These are phyloP conservation scores for Magnolia officinalis DNA, from an alignment of 164 flowering plant species.

Conservation along the genomic window DNA sequence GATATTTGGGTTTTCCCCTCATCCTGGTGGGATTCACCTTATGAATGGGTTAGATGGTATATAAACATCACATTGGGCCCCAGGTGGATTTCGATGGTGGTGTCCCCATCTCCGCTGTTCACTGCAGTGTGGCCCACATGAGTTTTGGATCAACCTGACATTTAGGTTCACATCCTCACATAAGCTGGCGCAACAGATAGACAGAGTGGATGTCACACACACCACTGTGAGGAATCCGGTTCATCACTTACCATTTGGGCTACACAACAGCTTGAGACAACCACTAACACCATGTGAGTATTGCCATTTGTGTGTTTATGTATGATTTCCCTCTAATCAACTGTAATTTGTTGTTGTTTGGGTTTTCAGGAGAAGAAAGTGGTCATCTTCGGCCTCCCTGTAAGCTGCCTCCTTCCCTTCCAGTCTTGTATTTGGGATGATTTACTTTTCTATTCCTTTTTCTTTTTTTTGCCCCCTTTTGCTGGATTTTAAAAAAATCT, in stretches of 20 bases:
- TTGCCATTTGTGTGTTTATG: not conserved
- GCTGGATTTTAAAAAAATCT: not conserved
- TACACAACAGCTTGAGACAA: not conserved
- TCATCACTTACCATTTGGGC: not conserved
- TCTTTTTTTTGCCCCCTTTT: not conserved
- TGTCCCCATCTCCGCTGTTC: not conserved
- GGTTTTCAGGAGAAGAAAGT: conserved; percentile 83
- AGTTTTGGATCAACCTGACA: not conserved
- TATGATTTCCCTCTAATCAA: not conserved
- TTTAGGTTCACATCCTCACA: not conserved
- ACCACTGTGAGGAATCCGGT: not conserved
- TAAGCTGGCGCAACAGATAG: not conserved
- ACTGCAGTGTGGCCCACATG: not conserved
- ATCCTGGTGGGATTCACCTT: not conserved
- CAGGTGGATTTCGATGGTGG: not conserved
- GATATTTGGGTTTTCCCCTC: not conserved
- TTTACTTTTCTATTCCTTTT: not conserved
- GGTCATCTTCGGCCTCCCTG: conserved; percentile 97
- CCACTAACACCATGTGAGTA: not conserved
- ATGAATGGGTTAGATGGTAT: not conserved
- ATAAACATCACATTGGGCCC: not conserved
- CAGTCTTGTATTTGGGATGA: not conserved
- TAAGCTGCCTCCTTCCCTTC: conserved; percentile 32
- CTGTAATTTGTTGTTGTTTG: not conserved
- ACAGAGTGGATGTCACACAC: not conserved